Conservation (phyloP, 78 protist genomes). For the Polysphondylium violaceum region DNA sequence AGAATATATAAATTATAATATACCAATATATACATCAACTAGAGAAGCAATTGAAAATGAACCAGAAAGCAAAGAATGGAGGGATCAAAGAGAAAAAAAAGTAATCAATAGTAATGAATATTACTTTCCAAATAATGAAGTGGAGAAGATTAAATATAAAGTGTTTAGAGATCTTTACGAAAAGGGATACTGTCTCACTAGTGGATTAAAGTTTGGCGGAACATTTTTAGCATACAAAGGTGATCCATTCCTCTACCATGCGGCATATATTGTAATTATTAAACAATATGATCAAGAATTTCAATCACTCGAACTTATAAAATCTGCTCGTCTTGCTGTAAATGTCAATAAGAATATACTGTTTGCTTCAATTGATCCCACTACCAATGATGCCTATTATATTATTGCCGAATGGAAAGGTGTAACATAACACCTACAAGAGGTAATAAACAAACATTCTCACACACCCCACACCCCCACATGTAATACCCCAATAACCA, state of each 20-base stretch:
- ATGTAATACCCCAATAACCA: too few species aligned
- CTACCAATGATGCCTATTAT: not conserved
- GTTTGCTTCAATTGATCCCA: constrained; percentile 13
- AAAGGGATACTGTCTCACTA: constrained; percentile 64
- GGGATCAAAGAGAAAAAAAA: not conserved
- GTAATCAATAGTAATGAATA: not conserved
- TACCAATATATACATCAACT: constrained; percentile 2
- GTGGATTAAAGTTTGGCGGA: constrained; percentile 85
- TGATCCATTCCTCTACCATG: constrained; percentile 53
- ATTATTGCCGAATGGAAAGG: constrained; percentile 37
- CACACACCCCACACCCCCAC: not conserved
- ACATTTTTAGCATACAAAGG: constrained; percentile 80
- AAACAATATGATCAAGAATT: not conserved
- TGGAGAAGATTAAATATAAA: not conserved
- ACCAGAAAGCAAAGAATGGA: constrained; percentile 14
- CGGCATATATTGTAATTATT: constrained; percentile 39
- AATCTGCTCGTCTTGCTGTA: constrained; percentile 37
- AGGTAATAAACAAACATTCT: not conserved
- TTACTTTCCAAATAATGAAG: not conserved
- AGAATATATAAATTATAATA: constrained; percentile 3
- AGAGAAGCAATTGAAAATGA: constrained; percentile 25
- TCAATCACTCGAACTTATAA: constrained; percentile 8
- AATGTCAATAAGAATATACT: constrained; percentile 53
- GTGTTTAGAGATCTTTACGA: constrained; percentile 78
- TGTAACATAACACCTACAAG: constrained; percentile 17